Conservation (phyloP, 768 basidiomycete genomes). For the Leccinum aurantiacum region DNA sequence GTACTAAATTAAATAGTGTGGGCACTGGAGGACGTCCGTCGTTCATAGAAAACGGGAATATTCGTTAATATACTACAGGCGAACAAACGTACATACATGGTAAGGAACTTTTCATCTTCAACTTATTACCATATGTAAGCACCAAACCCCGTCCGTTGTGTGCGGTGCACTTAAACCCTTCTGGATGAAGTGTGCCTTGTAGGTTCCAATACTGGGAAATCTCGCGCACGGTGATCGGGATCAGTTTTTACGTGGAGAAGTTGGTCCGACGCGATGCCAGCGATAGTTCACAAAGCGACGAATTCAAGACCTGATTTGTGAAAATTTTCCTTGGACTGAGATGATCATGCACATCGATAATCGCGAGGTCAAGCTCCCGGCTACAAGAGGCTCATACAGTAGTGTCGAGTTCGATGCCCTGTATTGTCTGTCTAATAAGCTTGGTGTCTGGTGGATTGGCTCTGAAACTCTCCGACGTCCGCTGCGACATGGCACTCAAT, state of each 20-base stretch:
- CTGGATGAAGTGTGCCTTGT: slow-evolving; percentile 13
- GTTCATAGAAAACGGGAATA: neutral
- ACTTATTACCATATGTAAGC: neutral
- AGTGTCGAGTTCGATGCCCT: slow-evolving; percentile 8
- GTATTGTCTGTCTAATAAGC: neutral
- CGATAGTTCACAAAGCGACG: slow-evolving; percentile 1
- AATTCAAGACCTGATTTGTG: slow-evolving; percentile 5
- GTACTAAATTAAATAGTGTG: neutral
- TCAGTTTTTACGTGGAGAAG: slow-evolving; percentile 28
- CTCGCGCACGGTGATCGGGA: slow-evolving; percentile 12
- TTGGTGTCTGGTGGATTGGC: neutral
- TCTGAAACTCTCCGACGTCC: neutral
- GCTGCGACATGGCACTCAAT: neutral
- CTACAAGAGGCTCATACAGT: slow-evolving; percentile 2
- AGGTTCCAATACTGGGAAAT: slow-evolving; percentile 13
- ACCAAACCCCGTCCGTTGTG: slow-evolving; percentile 12
- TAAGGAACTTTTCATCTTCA: slow-evolving; percentile 8
- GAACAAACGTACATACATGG: slow-evolving; percentile 10
- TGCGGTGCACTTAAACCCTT: slow-evolving; percentile 18
- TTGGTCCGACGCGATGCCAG: slow-evolving; percentile 8
- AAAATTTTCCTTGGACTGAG: slow-evolving; percentile 9
- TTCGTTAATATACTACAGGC: slow-evolving; percentile 3
- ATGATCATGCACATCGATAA: slow-evolving; percentile 19
- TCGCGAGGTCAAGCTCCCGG: slow-evolving; percentile 21
- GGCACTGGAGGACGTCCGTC: neutral